phyloP scores from a whole-genome alignment of 148 eudicot genomes.

The Cornus suecica region DNA sequence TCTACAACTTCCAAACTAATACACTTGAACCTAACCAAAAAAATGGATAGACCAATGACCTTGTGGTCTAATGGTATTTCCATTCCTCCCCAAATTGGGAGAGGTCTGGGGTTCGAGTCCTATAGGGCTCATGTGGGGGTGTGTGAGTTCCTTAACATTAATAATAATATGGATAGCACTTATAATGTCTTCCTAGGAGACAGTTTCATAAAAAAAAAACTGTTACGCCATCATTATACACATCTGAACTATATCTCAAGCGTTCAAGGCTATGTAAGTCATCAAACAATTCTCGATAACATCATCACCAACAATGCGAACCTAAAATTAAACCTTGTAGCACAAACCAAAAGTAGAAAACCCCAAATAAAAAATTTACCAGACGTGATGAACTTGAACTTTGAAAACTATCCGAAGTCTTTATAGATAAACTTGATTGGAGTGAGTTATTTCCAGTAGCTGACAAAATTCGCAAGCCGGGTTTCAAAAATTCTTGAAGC shows the following conservation, averaged over 20 bases:
- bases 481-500: constrained; percentile 82
- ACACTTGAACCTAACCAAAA: background rate
- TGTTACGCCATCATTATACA: background rate
- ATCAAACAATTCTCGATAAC: no score
- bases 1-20: background rate
- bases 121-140: no score
- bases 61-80: no score
- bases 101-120: no score
- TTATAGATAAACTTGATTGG: constrained; percentile 57
- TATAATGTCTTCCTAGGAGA: background rate
- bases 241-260: background rate
- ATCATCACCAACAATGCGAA: background rate
- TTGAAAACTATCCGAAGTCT: constrained; percentile 55
- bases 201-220: background rate
- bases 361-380: background rate
- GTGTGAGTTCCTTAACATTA: no score
- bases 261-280: background rate
- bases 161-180: background rate
- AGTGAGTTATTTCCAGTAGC: constrained; percentile 36
- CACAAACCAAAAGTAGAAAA: background rate
- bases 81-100: no score
- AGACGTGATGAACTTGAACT: constrained; percentile 37
- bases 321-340: background rate
- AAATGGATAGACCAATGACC: no score
- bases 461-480: constrained; percentile 79